Evolutionary conservation across 2,329 filamentous ascomycete species (phyloP).

Genomic region (Didymellaceae sp.): DNA sequence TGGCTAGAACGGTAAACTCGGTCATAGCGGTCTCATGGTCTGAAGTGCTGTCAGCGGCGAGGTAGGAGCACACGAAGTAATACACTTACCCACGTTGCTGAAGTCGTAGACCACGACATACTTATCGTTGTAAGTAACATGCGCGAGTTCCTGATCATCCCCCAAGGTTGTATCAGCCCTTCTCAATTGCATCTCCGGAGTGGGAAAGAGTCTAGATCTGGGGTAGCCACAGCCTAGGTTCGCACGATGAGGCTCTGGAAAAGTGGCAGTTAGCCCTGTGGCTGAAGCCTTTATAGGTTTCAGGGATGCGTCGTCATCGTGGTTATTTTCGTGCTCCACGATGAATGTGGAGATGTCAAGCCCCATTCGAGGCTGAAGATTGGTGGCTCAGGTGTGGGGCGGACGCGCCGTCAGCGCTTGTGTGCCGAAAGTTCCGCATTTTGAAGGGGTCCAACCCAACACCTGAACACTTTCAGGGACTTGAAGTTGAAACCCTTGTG

Average conservation of each 20-base stretch:
- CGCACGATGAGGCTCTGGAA: constrained; percentile 6
- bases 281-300: constrained; percentile 20
- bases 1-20: constrained; percentile 30
- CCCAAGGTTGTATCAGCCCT: constrained; percentile 33
- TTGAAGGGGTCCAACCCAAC: no score
- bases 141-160: constrained; percentile 31
- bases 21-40: constrained; percentile 28
- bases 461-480: no score
- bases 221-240: constrained; percentile 4
- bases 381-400: constrained; percentile 25
- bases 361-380: constrained; percentile 25
- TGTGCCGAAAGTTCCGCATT: constrained; percentile 29
- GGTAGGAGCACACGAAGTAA: no score
- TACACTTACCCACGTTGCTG: constrained; percentile 31
- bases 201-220: neutral
- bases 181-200: constrained; percentile 28
- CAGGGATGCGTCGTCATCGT: constrained; percentile 17
- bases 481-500: no score
- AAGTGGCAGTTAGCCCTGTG: constrained; percentile 5
- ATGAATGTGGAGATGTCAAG: constrained; percentile 16
- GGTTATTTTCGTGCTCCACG: constrained; percentile 5
- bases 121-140: constrained; percentile 41
- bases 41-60: constrained; percentile 7
- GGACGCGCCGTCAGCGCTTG: constrained; percentile 20
- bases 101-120: constrained; percentile 45